A percentile compares a stretch with the other conserved stretches of the same genome.
These are phyloP conservation scores for Isoetes taiwanensis DNA, from an alignment of 75 land plant species.

Conservation along the genomic window DNA sequence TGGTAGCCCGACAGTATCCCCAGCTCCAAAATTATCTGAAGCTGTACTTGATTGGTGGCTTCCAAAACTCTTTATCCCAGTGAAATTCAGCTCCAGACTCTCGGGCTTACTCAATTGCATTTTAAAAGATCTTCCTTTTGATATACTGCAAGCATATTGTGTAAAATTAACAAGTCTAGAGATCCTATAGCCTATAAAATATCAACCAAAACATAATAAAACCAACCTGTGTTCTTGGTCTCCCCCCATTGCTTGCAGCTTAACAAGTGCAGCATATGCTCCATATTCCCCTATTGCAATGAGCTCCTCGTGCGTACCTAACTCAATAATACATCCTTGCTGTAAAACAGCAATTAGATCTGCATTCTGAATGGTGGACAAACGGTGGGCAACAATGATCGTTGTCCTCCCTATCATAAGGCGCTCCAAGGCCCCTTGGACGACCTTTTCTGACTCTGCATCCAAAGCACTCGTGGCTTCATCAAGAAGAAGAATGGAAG, in stretches of 20 bases:
- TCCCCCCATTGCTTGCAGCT: conserved; percentile 64
- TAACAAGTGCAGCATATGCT: conserved; percentile 55
- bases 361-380: conserved; percentile 80
- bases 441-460: conserved; percentile 77
- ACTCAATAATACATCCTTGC: conserved; percentile 64
- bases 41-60: conserved; percentile 3
- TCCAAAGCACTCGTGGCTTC: conserved; percentile 95
- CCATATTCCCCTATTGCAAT: conserved; percentile 39
- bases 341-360: conserved; percentile 80
- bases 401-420: conserved; percentile 91
- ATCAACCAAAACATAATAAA: too few species aligned
- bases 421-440: conserved; percentile 80
- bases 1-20: neutral
- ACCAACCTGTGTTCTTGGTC: too few species aligned
- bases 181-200: too few species aligned
- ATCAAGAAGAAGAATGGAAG: conserved; percentile 72
- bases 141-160: too few species aligned
- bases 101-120: too few species aligned
- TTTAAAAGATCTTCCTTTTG: too few species aligned
- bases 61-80: neutral
- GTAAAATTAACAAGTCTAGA: too few species aligned
- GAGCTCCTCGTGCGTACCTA: conserved; percentile 73
- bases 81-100: too few species aligned
- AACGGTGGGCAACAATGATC: conserved; percentile 69
- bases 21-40: neutral